Evolutionary conservation across 2,329 filamentous ascomycete genomes (phyloP).

Genomic region (Rosellinia necatrix): DNA sequence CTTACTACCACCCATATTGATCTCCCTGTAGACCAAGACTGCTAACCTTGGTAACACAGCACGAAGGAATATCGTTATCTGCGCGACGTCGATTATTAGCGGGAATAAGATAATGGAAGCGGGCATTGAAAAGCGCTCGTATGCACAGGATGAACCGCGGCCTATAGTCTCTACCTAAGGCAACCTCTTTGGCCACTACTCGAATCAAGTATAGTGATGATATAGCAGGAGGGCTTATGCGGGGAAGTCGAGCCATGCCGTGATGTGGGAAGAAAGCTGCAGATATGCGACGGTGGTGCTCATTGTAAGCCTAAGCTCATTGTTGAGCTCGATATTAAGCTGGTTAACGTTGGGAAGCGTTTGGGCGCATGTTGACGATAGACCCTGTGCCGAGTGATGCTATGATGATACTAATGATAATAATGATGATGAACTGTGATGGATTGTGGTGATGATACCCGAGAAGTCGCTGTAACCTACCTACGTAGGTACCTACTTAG

Average conservation of each 20-base stretch:
- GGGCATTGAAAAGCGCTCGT: conserved; percentile 74
- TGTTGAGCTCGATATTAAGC: background rate
- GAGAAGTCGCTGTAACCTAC: no score
- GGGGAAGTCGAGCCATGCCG: background rate
- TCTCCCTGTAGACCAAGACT: conserved; percentile 8
- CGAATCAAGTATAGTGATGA: no score
- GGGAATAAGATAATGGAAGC: conserved; percentile 88
- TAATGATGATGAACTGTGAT: no score
- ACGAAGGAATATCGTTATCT: conserved; percentile 84
- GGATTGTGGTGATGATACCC: no score
- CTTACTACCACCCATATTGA: conserved; percentile 25
- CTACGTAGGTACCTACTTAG: no score
- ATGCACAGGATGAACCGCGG: conserved; percentile 50
- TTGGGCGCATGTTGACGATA: no score
- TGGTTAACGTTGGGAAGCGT: background rate
- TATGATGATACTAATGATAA: no score
- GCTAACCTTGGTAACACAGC: conserved; percentile 47
- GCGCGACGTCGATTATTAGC: conserved; percentile 88
- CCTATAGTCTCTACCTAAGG: conserved; percentile 24
- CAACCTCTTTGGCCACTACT: no score
- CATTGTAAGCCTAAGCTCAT: background rate
- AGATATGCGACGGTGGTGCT: background rate
- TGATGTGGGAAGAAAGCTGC: background rate
- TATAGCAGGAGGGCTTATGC: conserved; percentile 2
- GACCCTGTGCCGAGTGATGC: no score